Percentiles rank a stretch among this genome's conserved stretches.
Conservation (phyloP, 331 rosid genomes). For the Quercus lobata region DNA sequence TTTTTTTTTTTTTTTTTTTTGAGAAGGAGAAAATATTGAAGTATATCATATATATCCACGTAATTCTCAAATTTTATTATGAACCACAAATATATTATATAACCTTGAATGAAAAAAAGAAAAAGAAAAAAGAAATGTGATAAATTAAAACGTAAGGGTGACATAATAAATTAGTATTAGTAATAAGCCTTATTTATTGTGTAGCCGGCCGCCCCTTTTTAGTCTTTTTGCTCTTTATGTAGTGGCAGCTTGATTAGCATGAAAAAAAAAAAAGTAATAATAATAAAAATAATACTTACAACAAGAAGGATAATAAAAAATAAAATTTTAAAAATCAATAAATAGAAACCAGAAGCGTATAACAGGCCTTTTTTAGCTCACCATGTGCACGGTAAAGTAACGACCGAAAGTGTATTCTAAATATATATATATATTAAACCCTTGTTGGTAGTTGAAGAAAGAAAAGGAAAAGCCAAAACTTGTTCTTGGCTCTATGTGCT, state of each 20-base stretch:
- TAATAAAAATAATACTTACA: neutral
- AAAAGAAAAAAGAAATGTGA: neutral
- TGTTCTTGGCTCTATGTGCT: neutral
- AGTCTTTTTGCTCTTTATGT: conserved; percentile 25
- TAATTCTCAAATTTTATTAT: neutral
- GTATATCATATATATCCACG: neutral
- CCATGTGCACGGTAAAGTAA: conserved; percentile 31
- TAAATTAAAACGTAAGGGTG: neutral
- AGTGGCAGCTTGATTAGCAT: neutral
- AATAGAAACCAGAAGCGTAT: conserved; percentile 7
- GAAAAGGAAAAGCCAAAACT: neutral
- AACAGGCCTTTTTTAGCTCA: conserved; percentile 15
- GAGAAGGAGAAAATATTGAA: neutral
- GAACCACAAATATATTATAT: neutral
- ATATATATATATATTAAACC: too few species aligned
- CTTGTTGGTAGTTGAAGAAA: neutral
- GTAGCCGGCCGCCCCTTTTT: conserved; percentile 50
- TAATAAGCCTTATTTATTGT: neutral
- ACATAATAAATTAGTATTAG: too few species aligned
- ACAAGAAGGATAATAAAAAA: too few species aligned
- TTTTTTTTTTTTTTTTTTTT: too few species aligned
- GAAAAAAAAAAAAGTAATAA: neutral
- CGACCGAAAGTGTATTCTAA: conserved; percentile 19
- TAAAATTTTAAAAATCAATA: neutral
- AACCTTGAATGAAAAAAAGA: neutral